Evolutionary conservation across 352 stramenopile species (phyloP), one percentile per base, ranked within the genome.

Genomic region (Pythium aristosporum): DNA sequence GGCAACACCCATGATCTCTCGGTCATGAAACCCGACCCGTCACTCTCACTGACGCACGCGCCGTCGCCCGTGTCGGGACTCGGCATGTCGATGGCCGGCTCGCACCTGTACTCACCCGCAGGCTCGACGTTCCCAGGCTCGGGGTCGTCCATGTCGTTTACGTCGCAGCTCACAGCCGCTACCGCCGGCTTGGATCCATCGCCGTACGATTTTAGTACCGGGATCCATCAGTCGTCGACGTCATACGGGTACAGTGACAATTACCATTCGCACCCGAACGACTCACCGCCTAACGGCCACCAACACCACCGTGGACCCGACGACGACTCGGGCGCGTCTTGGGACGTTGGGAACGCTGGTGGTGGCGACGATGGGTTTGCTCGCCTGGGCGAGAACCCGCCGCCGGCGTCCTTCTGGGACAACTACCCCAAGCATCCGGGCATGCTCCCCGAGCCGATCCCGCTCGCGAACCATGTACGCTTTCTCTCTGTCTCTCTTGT

Each of bases 351-450:
- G 73, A 77, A 21, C 52, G 52, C 63, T 30, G 25, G 25, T 30
- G 25, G 25, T 30, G 53, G 56, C 62, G 61, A 66, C 43, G 56
- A 64, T 36, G 61, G 67, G 11, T 73, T 67, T 55, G 50, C 67
- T 0, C 63, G 73, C 10, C 49, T 80, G 4, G 73, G 73, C 20
- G 73, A 80, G 65, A 76, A 80, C 70, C 73, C 73, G 21, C 73
- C 73, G 12, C 73, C 73, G 4, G 64, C 71, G 15, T 64, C 70
- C 41, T 77, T 80, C 48, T 80, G 73, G 73, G 73, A 80, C 56
- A 76, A 69, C 41, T 78, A 78, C 64, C 66, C 72, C 2, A 79
- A 79, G 60, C 70, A 77, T 50, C 52, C 30, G 25, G 58, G 61
- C 34, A 54, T 69, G 50, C 57, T 71, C 20, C 51, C 52, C 10